These are phyloP conservation scores for Arthroderma sp. DNA, from an alignment of 2,329 filamentous ascomycete genomes.

Conservation along the genomic window DNA sequence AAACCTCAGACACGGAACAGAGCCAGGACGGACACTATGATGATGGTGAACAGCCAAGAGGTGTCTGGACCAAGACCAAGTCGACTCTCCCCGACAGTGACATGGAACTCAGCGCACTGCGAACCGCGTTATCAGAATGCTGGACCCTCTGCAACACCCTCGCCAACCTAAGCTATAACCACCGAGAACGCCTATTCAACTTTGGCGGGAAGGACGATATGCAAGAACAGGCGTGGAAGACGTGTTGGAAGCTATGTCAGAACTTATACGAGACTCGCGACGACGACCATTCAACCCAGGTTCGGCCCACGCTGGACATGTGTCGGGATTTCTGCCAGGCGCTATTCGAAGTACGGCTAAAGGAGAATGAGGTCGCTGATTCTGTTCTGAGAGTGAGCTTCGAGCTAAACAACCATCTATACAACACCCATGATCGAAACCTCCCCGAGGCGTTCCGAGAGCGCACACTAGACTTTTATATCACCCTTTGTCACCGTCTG, in stretches of 20 bases:
- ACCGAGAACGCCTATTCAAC: conserved; percentile 67
- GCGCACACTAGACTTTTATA: conserved; percentile 84
- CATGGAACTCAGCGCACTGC: conserved; percentile 52
- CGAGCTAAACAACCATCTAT: conserved; percentile 89
- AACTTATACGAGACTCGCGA: conserved; percentile 73
- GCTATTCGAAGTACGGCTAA: conserved; percentile 71
- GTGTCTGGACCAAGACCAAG: conserved; percentile 16
- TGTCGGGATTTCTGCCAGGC: conserved; percentile 88
- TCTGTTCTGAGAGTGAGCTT: conserved; percentile 86
- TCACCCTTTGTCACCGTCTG: conserved; percentile 83
- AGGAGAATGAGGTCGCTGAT: conserved; percentile 66
- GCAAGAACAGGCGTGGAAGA: conserved; percentile 83
- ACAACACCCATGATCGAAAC: conserved; percentile 76
- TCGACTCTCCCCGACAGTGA: conserved; percentile 40
- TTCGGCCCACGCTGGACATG: conserved; percentile 66
- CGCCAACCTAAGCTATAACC: conserved; percentile 69
- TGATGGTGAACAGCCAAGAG: conserved; percentile 18
- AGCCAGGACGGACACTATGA: conserved; percentile 14
- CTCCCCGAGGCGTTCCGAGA: conserved; percentile 80
- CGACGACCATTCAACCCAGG: conserved; percentile 55
- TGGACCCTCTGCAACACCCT: conserved; percentile 92
- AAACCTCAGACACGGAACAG: conserved; percentile 19
- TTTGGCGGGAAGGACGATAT: conserved; percentile 61
- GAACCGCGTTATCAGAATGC: conserved; percentile 69
- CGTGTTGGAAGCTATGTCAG: conserved; percentile 87